A percentile compares a stretch with the other conserved stretches of the same genome.
Conservation (phyloP, 148 eudicot species). For the Simmondsia chinensis region DNA sequence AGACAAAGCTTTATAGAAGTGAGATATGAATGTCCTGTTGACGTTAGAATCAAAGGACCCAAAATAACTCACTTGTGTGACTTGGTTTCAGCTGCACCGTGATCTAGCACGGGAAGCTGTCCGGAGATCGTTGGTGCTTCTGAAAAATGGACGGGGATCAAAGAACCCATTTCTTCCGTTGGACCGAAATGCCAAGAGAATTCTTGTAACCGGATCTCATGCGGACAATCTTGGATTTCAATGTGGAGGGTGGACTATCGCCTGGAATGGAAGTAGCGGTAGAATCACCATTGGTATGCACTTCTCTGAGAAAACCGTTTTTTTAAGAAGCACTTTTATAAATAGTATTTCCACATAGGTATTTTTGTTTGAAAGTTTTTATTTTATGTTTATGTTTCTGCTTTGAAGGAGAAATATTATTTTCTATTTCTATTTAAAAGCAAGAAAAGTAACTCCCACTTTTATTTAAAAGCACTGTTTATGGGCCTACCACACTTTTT, state of each 20-base stretch:
- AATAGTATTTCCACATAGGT: no score
- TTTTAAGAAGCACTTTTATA: no score
- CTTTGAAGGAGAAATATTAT: no score
- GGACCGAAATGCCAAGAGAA: constrained; percentile 47
- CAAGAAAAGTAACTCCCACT: no score
- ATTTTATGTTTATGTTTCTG: no score
- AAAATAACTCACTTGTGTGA: constrained; percentile 9
- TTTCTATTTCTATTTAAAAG: no score
- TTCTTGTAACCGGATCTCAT: constrained; percentile 90
- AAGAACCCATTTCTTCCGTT: constrained; percentile 64
- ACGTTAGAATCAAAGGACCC: no score
- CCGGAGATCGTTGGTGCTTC: constrained; percentile 73
- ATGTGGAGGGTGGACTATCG: constrained; percentile 92
- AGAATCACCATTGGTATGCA: constrained; percentile 82
- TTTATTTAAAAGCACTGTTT: no score
- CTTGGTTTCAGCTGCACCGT: constrained; percentile 55
- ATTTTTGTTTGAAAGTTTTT: no score
- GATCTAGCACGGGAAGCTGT: constrained; percentile 97
- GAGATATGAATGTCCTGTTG: no score
- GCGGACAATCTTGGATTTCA: constrained; percentile 97
- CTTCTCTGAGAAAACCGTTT: background rate
- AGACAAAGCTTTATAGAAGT: no score
- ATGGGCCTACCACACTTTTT: no score
- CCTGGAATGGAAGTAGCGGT: constrained; percentile 77
- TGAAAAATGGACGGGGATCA: constrained; percentile 82